Percentiles rank a stretch among this genome's conserved stretches.
Conservation (phyloP, 192 early-diverging fungal genomes). For the Coemansia sp. region DNA sequence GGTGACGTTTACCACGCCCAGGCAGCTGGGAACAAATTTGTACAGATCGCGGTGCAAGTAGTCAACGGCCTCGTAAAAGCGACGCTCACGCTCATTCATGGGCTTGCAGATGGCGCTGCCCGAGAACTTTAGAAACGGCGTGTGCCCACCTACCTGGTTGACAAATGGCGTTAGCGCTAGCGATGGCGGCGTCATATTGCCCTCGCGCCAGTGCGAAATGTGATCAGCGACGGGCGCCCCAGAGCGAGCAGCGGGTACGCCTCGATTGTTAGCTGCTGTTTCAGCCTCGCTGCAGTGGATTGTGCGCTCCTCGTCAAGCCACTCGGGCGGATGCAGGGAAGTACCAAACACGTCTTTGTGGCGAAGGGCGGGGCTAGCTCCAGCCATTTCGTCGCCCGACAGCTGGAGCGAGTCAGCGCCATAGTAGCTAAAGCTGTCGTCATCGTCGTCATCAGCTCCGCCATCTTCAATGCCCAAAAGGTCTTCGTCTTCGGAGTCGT, state of each 20-base stretch:
- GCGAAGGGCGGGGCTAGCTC: not conserved
- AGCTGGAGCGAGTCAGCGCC: constrained; percentile 7
- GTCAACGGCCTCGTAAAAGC: constrained; percentile 90
- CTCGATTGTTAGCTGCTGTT: not conserved
- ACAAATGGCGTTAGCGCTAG: constrained; percentile 72
- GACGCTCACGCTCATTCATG: constrained; percentile 74
- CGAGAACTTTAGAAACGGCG: constrained; percentile 92
- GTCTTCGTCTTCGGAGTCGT: constrained; percentile 22
- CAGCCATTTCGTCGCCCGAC: constrained; percentile 13
- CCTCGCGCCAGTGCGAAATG: constrained; percentile 19
- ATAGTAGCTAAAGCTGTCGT: constrained; percentile 18
- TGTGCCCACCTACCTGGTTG: constrained; percentile 97
- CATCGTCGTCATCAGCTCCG: constrained; percentile 3
- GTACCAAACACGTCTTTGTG: constrained; percentile 11
- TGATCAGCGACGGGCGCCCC: not conserved
- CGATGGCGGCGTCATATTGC: constrained; percentile 54
- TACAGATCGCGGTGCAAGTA: constrained; percentile 71
- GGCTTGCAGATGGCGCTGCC: constrained; percentile 97
- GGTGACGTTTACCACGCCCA: constrained; percentile 95
- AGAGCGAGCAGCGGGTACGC: not conserved
- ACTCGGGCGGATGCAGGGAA: not conserved
- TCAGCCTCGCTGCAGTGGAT: constrained; percentile 6
- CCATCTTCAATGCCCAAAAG: constrained; percentile 8
- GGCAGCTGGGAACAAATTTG: constrained; percentile 86
- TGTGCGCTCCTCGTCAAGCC: constrained; percentile 9